Evolutionary conservation across 2,329 filamentous ascomycete genomes (phyloP).

Genomic region (Stachybotrys chlorohalonatus): DNA sequence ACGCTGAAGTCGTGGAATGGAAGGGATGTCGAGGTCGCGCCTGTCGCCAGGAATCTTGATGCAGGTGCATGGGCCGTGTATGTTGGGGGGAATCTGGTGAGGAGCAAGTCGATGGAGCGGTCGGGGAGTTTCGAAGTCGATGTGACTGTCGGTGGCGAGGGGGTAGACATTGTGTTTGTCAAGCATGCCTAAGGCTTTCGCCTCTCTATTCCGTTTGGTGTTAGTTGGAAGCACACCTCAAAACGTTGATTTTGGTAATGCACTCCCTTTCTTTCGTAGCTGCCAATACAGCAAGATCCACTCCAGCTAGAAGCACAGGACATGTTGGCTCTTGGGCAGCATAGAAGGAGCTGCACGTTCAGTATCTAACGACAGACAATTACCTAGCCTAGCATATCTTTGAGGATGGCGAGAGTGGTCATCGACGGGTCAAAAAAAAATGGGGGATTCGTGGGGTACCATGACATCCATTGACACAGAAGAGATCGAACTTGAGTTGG

Average conservation of each 20-base stretch:
- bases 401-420: too few relatives aligned
- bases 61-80: slow-evolving; percentile 2
- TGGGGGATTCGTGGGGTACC: too few relatives aligned
- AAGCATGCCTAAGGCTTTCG: neutral
- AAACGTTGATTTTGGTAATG: neutral
- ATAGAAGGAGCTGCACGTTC: too few relatives aligned
- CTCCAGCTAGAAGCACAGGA: too few relatives aligned
- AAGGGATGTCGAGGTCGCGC: neutral
- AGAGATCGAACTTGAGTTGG: too few relatives aligned
- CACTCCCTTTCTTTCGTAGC: too few relatives aligned
- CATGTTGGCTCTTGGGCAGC: too few relatives aligned
- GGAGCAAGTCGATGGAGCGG: neutral
- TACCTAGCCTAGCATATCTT: too few relatives aligned
- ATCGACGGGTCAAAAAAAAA: too few relatives aligned
- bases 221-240: neutral
- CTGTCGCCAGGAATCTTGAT: slow-evolving; percentile 1
- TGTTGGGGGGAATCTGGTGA: slow-evolving; percentile 2
- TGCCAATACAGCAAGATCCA: too few relatives aligned
- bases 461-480: too few relatives aligned
- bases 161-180: neutral
- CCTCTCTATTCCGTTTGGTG: neutral
- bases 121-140: neutral
- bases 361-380: too few relatives aligned
- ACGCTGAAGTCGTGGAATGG: neutral
- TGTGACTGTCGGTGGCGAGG: neutral